Conservation (phyloP, 129 eudicot species). For the Flaveria sonorensis region DNA sequence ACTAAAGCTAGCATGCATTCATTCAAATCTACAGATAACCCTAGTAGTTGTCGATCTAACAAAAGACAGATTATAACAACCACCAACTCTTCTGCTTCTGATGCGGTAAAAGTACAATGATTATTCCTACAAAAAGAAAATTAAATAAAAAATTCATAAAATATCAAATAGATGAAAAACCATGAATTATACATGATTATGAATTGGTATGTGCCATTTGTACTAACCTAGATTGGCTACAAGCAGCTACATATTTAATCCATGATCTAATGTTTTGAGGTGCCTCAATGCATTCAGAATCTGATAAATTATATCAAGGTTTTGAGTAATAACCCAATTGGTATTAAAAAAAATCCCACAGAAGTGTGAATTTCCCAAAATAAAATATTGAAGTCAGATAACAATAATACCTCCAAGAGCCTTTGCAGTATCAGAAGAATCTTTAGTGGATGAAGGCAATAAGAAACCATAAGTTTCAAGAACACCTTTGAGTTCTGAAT, state of each 20-base stretch:
- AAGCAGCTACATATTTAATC: constrained; percentile 65
- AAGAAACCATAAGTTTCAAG: constrained; percentile 66
- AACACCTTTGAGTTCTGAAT: constrained; percentile 56
- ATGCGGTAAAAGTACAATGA: constrained; percentile 44
- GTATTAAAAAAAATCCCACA: background rate
- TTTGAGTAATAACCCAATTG: constrained; percentile 17
- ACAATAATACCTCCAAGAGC: constrained; percentile 47
- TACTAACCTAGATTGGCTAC: constrained; percentile 68
- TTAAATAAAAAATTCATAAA: constrained; percentile 1
- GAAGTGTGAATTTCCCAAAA: background rate
- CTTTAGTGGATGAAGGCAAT: constrained; percentile 34
- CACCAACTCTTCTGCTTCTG: constrained; percentile 74
- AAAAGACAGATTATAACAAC: constrained; percentile 47
- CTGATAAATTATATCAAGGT: constrained; percentile 34
- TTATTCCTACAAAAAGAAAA: constrained; percentile 65
- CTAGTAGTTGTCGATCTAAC: constrained; percentile 67
- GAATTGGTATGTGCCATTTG: constrained; percentile 3
- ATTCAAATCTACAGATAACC: constrained; percentile 52
- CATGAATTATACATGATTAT: background rate
- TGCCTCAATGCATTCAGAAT: constrained; percentile 48
- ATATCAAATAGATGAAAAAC: constrained; percentile 8
- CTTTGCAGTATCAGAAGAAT: constrained; percentile 41
- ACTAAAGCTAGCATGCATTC: constrained; percentile 57
- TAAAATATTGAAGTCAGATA: background rate
- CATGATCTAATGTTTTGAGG: constrained; percentile 78